Evolutionary conservation across 169 alveolate genomes (phyloP).

Genomic region (Plasmodium fragile): DNA sequence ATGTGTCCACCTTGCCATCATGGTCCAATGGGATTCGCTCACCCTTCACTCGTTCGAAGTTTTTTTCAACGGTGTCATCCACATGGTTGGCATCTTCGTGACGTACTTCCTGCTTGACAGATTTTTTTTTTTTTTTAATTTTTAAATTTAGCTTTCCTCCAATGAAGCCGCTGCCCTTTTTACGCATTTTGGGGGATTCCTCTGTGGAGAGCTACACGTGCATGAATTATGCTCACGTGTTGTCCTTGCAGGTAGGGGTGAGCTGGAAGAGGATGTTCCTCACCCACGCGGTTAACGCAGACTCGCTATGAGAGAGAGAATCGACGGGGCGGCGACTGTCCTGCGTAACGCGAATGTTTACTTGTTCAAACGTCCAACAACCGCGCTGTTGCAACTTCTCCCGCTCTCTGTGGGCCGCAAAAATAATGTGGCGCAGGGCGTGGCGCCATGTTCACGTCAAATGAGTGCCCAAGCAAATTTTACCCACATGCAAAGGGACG

Average conservation of each 20-base stretch:
- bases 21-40: not conserved
- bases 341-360: not conserved
- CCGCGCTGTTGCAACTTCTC: not conserved
- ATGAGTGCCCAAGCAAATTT: not conserved
- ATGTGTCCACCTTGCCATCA: not conserved
- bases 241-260: not conserved
- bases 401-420: not conserved
- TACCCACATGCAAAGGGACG: not conserved
- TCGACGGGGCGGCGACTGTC: not conserved
- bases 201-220: not conserved
- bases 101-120: not conserved
- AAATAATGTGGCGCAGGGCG: not conserved
- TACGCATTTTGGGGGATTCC: constrained; percentile 12
- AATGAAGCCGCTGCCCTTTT: constrained; percentile 8
- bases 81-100: not conserved
- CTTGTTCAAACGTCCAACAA: not conserved
- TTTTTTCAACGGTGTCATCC: not conserved
- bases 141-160: constrained; percentile 68
- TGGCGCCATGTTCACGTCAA: not conserved
- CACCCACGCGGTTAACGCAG: not conserved
- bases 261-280: no score
- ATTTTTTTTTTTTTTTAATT: constrained; percentile 39
- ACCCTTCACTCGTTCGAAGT: not conserved
- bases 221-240: not conserved
- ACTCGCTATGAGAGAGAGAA: not conserved